These are phyloP conservation scores for Fistulinella cinereoalba DNA, from an alignment of 1,284 basidiomycete species.

Conservation along the genomic window DNA sequence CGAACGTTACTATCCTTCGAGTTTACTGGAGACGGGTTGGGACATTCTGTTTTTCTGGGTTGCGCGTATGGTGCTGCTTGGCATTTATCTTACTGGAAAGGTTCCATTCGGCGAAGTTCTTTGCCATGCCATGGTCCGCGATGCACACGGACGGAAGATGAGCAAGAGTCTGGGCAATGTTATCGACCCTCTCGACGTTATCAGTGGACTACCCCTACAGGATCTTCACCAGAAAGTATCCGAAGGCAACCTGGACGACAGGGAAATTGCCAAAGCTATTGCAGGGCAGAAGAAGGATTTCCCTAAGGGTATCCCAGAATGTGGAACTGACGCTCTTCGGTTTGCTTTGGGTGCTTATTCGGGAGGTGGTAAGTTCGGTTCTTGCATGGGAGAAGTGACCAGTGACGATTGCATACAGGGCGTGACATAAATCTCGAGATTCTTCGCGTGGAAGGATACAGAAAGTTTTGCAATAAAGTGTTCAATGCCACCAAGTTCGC, in stretches of 20 bases:
- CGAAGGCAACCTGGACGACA: constrained; percentile 92
- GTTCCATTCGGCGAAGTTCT: constrained; percentile 98
- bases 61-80: constrained; percentile 96
- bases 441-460: constrained; percentile 95
- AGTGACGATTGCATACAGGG: constrained; percentile 42
- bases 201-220: constrained; percentile 83
- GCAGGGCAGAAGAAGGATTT: constrained; percentile 99
- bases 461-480: constrained; percentile 99
- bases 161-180: constrained; percentile 98
- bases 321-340: constrained; percentile 94
- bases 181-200: constrained; percentile 96
- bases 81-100: constrained; percentile 83
- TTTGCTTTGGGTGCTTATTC: constrained; percentile 97
- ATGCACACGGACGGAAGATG: constrained; percentile 99
- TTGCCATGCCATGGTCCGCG: constrained; percentile 98
- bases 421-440: constrained; percentile 97
- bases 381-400: neutral
- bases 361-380: constrained; percentile 60
- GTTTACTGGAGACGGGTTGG: constrained; percentile 96
- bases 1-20: constrained; percentile 83
- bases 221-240: constrained; percentile 85
- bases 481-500: constrained; percentile 99
- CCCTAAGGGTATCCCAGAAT: constrained; percentile 98
- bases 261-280: constrained; percentile 90
- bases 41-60: constrained; percentile 99